These are phyloP conservation scores for Primulina huaijiensis DNA, from an alignment of 257 asterid species.

Conservation along the genomic window DNA sequence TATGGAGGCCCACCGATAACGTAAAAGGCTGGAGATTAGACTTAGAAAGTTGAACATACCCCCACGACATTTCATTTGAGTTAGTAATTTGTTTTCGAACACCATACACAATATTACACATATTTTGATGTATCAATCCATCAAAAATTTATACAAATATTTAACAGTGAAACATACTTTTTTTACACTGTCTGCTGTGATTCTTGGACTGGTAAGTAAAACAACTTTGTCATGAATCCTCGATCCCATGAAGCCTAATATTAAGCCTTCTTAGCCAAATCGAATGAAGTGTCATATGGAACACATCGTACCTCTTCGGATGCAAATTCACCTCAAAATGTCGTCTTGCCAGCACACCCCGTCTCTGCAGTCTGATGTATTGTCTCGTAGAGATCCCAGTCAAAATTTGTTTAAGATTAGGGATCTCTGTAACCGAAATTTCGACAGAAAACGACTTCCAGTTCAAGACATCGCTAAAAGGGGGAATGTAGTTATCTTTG, in stretches of 20 bases:
- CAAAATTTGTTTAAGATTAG: slow-evolving; percentile 56
- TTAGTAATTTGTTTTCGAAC: too few species aligned
- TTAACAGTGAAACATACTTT: too few species aligned
- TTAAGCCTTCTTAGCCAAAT: slow-evolving; percentile 80
- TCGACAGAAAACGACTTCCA: slow-evolving; percentile 65
- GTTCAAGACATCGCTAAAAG: slow-evolving; percentile 69
- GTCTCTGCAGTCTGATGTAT: slow-evolving; percentile 66
- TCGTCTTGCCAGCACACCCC: slow-evolving; percentile 58
- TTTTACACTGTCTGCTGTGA: background rate
- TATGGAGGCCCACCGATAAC: too few species aligned
- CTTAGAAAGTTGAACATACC: too few species aligned
- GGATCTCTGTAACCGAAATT: slow-evolving; percentile 52
- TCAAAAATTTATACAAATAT: background rate
- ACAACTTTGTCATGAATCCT: slow-evolving; percentile 32
- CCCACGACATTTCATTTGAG: too few species aligned
- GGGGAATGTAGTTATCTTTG: slow-evolving; percentile 59
- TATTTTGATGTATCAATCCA: background rate
- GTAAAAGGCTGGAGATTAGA: too few species aligned
- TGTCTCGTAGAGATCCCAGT: slow-evolving; percentile 54
- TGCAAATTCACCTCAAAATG: slow-evolving; percentile 71
- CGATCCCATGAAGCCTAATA: slow-evolving; percentile 38
- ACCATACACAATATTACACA: background rate
- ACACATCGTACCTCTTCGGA: slow-evolving; percentile 76
- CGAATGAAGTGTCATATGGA: slow-evolving; percentile 86
- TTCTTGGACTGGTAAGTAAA: background rate